Percentiles rank a stretch among this genome's conserved stretches.
These are phyloP conservation scores for Lanmaoa pseudosensibilis DNA, from an alignment of 768 basidiomycete species.

Conservation along the genomic window DNA sequence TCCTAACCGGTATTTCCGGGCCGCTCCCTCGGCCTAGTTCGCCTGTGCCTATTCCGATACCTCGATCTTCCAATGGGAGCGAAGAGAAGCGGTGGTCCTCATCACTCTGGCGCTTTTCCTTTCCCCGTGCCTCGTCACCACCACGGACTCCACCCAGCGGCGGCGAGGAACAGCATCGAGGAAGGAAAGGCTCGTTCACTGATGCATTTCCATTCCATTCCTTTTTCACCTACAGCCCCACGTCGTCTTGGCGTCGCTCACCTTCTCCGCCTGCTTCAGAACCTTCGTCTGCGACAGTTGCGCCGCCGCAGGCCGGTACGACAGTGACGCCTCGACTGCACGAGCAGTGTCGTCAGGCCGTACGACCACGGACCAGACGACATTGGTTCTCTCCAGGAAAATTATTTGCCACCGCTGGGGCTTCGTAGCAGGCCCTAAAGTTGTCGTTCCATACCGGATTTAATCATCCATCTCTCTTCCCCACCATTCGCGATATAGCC, in stretches of 20 bases:
- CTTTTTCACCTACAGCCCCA: slow-evolving; percentile 33
- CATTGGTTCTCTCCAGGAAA: slow-evolving; percentile 58
- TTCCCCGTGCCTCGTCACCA: slow-evolving; percentile 32
- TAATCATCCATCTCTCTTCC: not conserved
- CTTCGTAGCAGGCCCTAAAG: slow-evolving; percentile 26
- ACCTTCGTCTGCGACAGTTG: slow-evolving; percentile 32
- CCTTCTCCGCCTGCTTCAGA: slow-evolving; percentile 43
- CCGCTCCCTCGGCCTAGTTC: slow-evolving; percentile 27
- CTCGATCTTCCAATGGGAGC: slow-evolving; percentile 30
- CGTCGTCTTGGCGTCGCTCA: slow-evolving; percentile 35
- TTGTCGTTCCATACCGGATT: slow-evolving; percentile 9
- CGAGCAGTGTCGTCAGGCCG: slow-evolving; percentile 34
- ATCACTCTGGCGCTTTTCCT: slow-evolving; percentile 37
- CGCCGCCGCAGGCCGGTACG: slow-evolving; percentile 20
- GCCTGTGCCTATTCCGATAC: slow-evolving; percentile 32
- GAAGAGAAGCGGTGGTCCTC: slow-evolving; percentile 37
- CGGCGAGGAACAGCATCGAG: slow-evolving; percentile 27
- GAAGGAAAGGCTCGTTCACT: slow-evolving; percentile 32
- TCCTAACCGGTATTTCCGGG: slow-evolving; percentile 7
- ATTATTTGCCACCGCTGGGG: slow-evolving; percentile 46
- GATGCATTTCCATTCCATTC: slow-evolving; percentile 50
- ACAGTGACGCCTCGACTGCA: slow-evolving; percentile 27
- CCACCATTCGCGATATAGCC: not conserved
- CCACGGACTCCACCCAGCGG: slow-evolving; percentile 25
- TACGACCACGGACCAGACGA: slow-evolving; percentile 42